Evolutionary conservation across 1,284 basidiomycete species (phyloP).

Genomic region (Cutaneotrichosporon sp.): DNA sequence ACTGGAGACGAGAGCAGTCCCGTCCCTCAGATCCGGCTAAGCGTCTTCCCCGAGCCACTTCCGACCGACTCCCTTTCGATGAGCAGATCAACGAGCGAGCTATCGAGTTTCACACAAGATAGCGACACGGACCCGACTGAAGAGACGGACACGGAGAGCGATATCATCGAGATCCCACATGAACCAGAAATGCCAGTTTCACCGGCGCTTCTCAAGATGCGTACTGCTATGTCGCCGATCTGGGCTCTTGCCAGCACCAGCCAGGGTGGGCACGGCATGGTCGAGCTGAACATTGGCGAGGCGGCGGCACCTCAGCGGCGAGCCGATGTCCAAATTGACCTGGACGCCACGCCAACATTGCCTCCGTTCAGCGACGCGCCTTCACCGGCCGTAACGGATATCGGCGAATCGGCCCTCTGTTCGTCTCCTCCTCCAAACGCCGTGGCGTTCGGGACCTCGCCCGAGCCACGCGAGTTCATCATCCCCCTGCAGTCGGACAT

Average conservation of each 20-base stretch:
- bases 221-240: constrained; percentile 45
- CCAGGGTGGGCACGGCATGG: constrained; percentile 28
- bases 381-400: neutral
- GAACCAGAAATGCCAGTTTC: constrained; percentile 34
- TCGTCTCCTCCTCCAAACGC: neutral
- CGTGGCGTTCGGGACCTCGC: neutral
- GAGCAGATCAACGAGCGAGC: constrained; percentile 1
- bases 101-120: constrained; percentile 22
- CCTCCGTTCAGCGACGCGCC: neutral
- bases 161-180: constrained; percentile 11
- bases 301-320: constrained; percentile 17
- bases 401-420: neutral
- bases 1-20: constrained; percentile 45
- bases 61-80: neutral
- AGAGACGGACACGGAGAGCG: constrained; percentile 31
- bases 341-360: constrained; percentile 19
- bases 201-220: constrained; percentile 37
- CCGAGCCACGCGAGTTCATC: constrained; percentile 60
- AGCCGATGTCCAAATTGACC: constrained; percentile 9
- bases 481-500: constrained; percentile 79
- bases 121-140: constrained; percentile 18
- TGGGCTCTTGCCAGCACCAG: constrained; percentile 45
- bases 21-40: constrained; percentile 50
- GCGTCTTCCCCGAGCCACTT: constrained; percentile 12
- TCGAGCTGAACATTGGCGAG: constrained; percentile 39